Evolutionary conservation across 331 rosid genomes (phyloP).

Genomic region (Rhamnella rubrinervis): DNA sequence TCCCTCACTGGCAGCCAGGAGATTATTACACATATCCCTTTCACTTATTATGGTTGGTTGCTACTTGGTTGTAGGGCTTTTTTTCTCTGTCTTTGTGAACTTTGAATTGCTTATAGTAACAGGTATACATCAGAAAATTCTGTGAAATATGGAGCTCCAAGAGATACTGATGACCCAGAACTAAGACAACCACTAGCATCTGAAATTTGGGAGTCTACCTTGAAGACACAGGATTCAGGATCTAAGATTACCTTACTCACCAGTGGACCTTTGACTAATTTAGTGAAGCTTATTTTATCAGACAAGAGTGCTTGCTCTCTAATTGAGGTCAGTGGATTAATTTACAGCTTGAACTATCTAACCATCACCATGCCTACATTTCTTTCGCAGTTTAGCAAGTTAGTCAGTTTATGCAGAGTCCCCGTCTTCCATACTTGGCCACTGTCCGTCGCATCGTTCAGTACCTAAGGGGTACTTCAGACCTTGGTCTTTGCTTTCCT

Average conservation of each 20-base stretch:
- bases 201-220: slow-evolving; percentile 19
- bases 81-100: too few relatives aligned
- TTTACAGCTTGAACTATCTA: background rate
- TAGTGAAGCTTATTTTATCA: slow-evolving; percentile 6
- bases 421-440: too few relatives aligned
- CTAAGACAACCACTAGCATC: slow-evolving; percentile 17
- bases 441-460: too few relatives aligned
- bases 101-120: background rate
- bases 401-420: too few relatives aligned
- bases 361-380: background rate
- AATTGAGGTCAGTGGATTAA: slow-evolving; percentile 52
- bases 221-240: slow-evolving; percentile 9
- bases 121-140: slow-evolving; percentile 2
- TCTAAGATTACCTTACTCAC: slow-evolving; percentile 16
- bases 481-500: too few relatives aligned
- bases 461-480: too few relatives aligned
- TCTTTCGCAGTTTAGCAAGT: background rate
- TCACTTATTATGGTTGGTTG: background rate
- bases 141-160: too few relatives aligned
- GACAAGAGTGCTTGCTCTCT: slow-evolving; percentile 36
- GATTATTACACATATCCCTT: background rate
- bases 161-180: slow-evolving; percentile 15
- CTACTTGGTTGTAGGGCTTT: background rate
- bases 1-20: slow-evolving; percentile 79
- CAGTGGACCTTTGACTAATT: slow-evolving; percentile 20